These are phyloP conservation scores for Takashimella koratensis DNA, from an alignment of 1,284 basidiomycete genomes.

Conservation along the genomic window DNA sequence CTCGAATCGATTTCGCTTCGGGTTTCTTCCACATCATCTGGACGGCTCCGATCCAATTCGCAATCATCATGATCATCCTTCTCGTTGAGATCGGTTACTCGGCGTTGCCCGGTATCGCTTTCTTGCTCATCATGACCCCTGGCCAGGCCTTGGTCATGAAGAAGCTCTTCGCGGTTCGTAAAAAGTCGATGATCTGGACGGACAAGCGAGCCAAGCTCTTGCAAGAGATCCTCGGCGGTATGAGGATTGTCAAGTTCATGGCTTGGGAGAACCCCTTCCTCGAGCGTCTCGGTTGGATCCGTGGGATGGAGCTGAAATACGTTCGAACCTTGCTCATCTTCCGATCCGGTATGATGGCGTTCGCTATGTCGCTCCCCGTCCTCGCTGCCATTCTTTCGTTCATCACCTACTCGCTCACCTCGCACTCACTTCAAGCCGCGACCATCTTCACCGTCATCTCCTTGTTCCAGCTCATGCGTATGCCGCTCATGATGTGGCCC, in stretches of 20 bases:
- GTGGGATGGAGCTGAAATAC: slow-evolving; percentile 71
- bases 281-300: slow-evolving; percentile 62
- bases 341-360: slow-evolving; percentile 50
- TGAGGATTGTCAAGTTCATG: slow-evolving; percentile 81
- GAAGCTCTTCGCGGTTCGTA: slow-evolving; percentile 64
- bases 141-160: slow-evolving; percentile 72
- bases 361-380: slow-evolving; percentile 59
- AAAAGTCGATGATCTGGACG: slow-evolving; percentile 83
- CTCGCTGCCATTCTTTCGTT: slow-evolving; percentile 83
- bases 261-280: slow-evolving; percentile 61
- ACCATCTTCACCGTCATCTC: slow-evolving; percentile 75
- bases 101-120: slow-evolving; percentile 55
- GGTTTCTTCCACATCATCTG: slow-evolving; percentile 69
- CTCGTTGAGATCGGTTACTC: slow-evolving; percentile 53
- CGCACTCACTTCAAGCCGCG: slow-evolving; percentile 59
- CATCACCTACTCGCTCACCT: slow-evolving; percentile 69
- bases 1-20: slow-evolving; percentile 80
- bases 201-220: slow-evolving; percentile 56
- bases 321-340: slow-evolving; percentile 68
- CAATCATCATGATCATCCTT: slow-evolving; percentile 51
- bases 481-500: slow-evolving; percentile 56
- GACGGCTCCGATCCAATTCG: slow-evolving; percentile 59
- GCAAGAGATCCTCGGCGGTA: slow-evolving; percentile 66
- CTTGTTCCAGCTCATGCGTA: slow-evolving; percentile 60
- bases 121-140: slow-evolving; percentile 66